A percentile compares a stretch with the other conserved stretches of the same genome.
These are phyloP conservation scores for Batkoa obscura DNA, from an alignment of 371 early-diverging fungal genomes.

Conservation along the genomic window DNA sequence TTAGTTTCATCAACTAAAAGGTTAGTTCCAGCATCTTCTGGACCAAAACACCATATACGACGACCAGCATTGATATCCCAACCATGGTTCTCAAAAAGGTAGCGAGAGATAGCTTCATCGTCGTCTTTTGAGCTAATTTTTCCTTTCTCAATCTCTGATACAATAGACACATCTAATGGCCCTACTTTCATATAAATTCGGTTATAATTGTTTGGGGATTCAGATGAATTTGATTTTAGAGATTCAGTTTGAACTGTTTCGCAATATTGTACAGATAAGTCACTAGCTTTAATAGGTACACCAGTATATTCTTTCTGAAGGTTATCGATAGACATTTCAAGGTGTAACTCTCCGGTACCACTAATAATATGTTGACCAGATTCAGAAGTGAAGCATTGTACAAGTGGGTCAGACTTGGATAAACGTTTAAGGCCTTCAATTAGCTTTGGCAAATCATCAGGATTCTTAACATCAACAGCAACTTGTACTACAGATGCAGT, in stretches of 20 bases:
- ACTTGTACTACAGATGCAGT: slow-evolving; percentile 97
- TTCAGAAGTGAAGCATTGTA: slow-evolving; percentile 79
- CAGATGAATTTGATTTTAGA: slow-evolving; percentile 62
- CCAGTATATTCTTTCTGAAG: slow-evolving; percentile 98
- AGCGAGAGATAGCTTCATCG: slow-evolving; percentile 87
- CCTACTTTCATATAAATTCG: slow-evolving; percentile 96
- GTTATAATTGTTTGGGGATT: slow-evolving; percentile 99
- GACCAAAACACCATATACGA: slow-evolving; percentile 99
- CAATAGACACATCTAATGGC: slow-evolving; percentile 77
- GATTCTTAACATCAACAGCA: slow-evolving; percentile 71
- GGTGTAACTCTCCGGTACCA: slow-evolving; percentile 99
- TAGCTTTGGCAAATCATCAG: slow-evolving; percentile 54
- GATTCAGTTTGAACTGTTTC: slow-evolving; percentile 88
- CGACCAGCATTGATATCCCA: slow-evolving; percentile 97
- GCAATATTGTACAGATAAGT: slow-evolving; percentile 95
- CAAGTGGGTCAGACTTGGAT: slow-evolving; percentile 97
- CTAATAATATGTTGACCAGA: slow-evolving; percentile 98
- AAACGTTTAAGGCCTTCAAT: slow-evolving; percentile 98
- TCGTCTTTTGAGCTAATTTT: slow-evolving; percentile 85
- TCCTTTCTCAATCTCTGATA: slow-evolving; percentile 69
- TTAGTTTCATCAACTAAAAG: slow-evolving; percentile 93
- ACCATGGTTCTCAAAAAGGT: slow-evolving; percentile 78
- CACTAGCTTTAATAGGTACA: slow-evolving; percentile 83
- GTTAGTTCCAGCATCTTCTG: slow-evolving; percentile 91
- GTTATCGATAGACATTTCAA: slow-evolving; percentile 99